Evolutionary conservation across 257 asterid species (phyloP).

Genomic region (Capsicum baccatum): DNA sequence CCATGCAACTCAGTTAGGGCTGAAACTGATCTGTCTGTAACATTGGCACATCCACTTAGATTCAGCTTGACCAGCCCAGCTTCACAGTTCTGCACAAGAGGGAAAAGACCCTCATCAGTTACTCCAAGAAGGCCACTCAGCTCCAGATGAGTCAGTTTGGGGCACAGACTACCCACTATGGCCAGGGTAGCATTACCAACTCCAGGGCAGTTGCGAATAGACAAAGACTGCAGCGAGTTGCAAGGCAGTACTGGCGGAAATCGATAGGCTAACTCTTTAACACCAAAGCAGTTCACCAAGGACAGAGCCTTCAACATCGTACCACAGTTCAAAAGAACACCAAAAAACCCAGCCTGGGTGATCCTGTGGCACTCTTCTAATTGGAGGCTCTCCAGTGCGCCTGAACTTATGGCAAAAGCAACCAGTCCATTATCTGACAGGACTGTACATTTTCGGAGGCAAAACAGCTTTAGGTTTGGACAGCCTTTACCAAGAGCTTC

Average conservation of each 20-base stretch:
- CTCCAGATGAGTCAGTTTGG: conserved; percentile 58
- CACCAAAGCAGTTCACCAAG: conserved; percentile 70
- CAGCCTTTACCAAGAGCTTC: conserved; percentile 73
- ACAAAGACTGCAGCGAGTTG: conserved; percentile 62
- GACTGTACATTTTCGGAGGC: conserved; percentile 57
- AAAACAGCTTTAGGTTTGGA: conserved; percentile 62
- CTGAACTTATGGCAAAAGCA: conserved; percentile 61
- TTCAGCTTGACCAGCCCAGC: conserved; percentile 69
- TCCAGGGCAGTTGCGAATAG: conserved; percentile 76
- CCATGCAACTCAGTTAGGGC: conserved; percentile 69
- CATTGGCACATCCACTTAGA: conserved; percentile 67
- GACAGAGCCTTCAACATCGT: conserved; percentile 66
- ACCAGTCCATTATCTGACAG: conserved; percentile 79
- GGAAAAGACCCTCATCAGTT: conserved; percentile 71
- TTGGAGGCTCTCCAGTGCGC: conserved; percentile 63
- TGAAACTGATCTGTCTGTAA: conserved; percentile 61
- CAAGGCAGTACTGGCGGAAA: conserved; percentile 48
- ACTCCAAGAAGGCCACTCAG: conserved; percentile 57
- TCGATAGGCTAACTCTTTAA: conserved; percentile 52
- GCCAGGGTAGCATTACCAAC: conserved; percentile 62
- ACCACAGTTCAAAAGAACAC: conserved; percentile 61
- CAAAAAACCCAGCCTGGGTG: conserved; percentile 71
- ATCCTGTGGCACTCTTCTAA: conserved; percentile 80
- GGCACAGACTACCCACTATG: conserved; percentile 64
- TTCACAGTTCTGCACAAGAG: conserved; percentile 59